Evolutionary conservation across 805 yeast species (phyloP), one percentile per base, ranked within the genome.

Genomic region (Debaryomyces tyrocola): DNA sequence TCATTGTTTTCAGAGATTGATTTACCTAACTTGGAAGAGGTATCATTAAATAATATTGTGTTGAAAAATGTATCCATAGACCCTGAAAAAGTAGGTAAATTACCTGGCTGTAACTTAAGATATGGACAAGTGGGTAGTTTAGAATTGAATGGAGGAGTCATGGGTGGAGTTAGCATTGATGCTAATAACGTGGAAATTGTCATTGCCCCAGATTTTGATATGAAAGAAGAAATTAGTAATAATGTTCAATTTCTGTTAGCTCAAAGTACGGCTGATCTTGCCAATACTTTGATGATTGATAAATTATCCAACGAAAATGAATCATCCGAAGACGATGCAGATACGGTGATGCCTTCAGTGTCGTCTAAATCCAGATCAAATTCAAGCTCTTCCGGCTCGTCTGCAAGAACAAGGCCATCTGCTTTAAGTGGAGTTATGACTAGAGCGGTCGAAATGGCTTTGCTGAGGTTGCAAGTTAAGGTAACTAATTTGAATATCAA

Each of bases 1-100:
- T 82, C 91, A 12, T 67, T 91, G 36, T 88, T 91, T 58, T 86
- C 96, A 1, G 87, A 85, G 53, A 78, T 90, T 18, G 95, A 90
- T 62, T 71, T 90, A 15, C 85, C 90, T 15, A 86, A 90, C 59
- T 63, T 91, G 44, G 94, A 90, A 49, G 73, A 72, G 57, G 90
- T 91, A 0, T 84, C 95, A 4, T 67, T 88, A 70, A 63, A 77
- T 75, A 62, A 73, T 70, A 47, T 75, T 79, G 64, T 66, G 10
- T 59, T 73, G 14, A 75, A 79, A 38, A 84, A 88, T 61, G 79
- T 91, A 8, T 75, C 82, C 41, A 66, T 91, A 24, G 92, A 87
- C 58, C 82, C 89, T 0, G 89, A 85, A 27, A 85, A 83, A 47
- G 71, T 89, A 37, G 74, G 74, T 8, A 73, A 75, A 48, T 57